These are phyloP conservation scores for Xylaria venustula DNA, from an alignment of 495 filamentous ascomycete genomes.

Conservation along the genomic window DNA sequence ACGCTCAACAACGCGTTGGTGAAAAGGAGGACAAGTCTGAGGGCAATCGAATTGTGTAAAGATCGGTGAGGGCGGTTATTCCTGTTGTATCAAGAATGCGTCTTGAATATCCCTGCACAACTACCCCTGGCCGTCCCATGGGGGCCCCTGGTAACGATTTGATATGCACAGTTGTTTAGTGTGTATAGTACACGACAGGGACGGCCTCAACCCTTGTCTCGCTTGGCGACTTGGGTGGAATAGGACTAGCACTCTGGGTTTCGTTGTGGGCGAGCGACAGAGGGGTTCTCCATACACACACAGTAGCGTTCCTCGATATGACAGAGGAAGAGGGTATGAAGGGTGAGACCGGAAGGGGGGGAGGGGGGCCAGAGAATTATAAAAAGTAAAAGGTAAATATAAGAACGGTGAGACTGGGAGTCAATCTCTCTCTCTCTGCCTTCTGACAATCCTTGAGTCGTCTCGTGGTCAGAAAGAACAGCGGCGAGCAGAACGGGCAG, in stretches of 20 bases:
- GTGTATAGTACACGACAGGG: slow-evolving; percentile 2
- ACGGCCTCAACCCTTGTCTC: slow-evolving; percentile 18
- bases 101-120: slow-evolving; percentile 39
- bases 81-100: slow-evolving; percentile 41
- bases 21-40: slow-evolving; percentile 24
- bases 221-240: slow-evolving; percentile 15
- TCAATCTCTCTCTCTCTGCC: neutral
- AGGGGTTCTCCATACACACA: too few species aligned
- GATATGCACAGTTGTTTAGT: slow-evolving; percentile 22
- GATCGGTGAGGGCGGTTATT: slow-evolving; percentile 31
- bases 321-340: too few species aligned
- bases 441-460: neutral
- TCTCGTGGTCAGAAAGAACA: neutral
- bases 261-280: too few species aligned
- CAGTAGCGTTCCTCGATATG: too few species aligned
- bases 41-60: slow-evolving; percentile 25
- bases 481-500: neutral
- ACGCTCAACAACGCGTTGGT: slow-evolving; percentile 16
- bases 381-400: neutral
- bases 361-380: neutral
- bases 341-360: neutral
- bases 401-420: neutral
- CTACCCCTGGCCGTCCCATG: slow-evolving; percentile 21
- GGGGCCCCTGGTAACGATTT: slow-evolving; percentile 11
- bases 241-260: slow-evolving; percentile 12